phyloP scores from a whole-genome alignment of 352 stramenopile species.

The Chrysophaeum taylorii region DNA sequence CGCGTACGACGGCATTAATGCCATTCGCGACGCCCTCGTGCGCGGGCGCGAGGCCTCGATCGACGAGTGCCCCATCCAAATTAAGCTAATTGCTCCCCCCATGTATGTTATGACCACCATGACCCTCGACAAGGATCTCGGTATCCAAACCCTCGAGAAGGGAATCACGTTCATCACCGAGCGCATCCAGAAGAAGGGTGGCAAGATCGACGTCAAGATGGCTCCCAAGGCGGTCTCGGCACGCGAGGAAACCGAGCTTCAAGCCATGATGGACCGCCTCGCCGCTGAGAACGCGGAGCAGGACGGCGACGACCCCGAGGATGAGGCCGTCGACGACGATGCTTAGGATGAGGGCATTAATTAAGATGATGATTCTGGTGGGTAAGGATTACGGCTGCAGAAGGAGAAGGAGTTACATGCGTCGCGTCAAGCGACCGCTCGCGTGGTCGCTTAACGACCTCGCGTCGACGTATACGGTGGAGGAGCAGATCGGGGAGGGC shows the following conservation, averaged over 20 bases:
- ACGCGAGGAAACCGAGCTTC: slow-evolving; percentile 96
- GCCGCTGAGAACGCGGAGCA: slow-evolving; percentile 96
- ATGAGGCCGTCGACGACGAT: slow-evolving; percentile 40
- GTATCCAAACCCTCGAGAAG: slow-evolving; percentile 87
- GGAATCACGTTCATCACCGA: slow-evolving; percentile 85
- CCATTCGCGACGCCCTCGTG: slow-evolving; percentile 89
- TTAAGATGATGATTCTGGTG: too few relatives aligned
- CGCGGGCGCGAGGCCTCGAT: slow-evolving; percentile 55
- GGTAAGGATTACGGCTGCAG: too few relatives aligned
- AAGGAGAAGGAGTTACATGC: too few relatives aligned
- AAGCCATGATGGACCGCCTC: slow-evolving; percentile 97
- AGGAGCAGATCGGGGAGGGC: not conserved
- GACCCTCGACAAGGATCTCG: slow-evolving; percentile 93
- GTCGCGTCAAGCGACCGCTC: too few relatives aligned
- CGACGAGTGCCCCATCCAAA: slow-evolving; percentile 85
- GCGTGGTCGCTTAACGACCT: too few relatives aligned
- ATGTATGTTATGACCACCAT: slow-evolving; percentile 94
- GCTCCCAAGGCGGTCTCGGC: slow-evolving; percentile 94
- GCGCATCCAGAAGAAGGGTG: slow-evolving; percentile 86
- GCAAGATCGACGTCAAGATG: slow-evolving; percentile 93
- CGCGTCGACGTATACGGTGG: not conserved
- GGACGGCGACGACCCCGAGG: slow-evolving; percentile 91
- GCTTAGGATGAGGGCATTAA: too few relatives aligned
- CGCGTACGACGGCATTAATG: slow-evolving; percentile 98
- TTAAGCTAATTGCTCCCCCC: slow-evolving; percentile 96